Evolutionary conservation across 2,329 filamentous ascomycete species (phyloP).

Genomic region (Colletotrichum sp.): DNA sequence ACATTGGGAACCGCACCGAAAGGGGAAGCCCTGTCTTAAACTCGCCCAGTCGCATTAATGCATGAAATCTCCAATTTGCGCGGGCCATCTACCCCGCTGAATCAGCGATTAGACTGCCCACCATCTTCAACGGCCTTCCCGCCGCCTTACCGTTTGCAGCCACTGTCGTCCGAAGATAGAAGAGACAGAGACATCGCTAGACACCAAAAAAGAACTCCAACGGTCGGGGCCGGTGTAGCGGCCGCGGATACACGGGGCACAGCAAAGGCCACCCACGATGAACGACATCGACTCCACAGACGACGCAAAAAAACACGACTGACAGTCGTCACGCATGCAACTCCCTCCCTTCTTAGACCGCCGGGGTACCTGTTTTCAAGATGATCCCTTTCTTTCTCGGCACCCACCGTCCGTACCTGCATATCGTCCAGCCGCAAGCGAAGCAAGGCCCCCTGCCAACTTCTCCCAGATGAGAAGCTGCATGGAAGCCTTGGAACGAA

Average conservation of each 20-base stretch:
- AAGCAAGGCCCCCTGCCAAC: not conserved
- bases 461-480: slow-evolving; percentile 1
- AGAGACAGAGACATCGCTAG: not conserved
- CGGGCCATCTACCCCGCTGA: slow-evolving; percentile 20
- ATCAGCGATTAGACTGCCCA: slow-evolving; percentile 19
- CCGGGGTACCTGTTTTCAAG: not conserved
- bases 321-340: not conserved
- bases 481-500: slow-evolving; percentile 11
- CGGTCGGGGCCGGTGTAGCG: not conserved
- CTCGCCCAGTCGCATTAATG: slow-evolving; percentile 12
- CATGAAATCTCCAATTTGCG: slow-evolving; percentile 19
- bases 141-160: slow-evolving; percentile 16
- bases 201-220: not conserved
- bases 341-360: not conserved
- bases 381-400: not conserved
- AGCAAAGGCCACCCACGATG: not conserved
- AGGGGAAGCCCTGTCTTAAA: not conserved
- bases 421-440: not conserved
- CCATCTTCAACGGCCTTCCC: slow-evolving; percentile 20
- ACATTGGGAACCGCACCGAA: not conserved
- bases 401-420: slow-evolving; percentile 11
- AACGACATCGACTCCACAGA: not conserved
- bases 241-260: not conserved
- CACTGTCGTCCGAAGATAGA: slow-evolving; percentile 4
- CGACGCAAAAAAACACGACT: not conserved